Percentiles rank a stretch among this genome's conserved stretches.
phyloP scores from a whole-genome alignment of 2,329 filamentous ascomycete species.

The Trichoderma pleuroti region DNA sequence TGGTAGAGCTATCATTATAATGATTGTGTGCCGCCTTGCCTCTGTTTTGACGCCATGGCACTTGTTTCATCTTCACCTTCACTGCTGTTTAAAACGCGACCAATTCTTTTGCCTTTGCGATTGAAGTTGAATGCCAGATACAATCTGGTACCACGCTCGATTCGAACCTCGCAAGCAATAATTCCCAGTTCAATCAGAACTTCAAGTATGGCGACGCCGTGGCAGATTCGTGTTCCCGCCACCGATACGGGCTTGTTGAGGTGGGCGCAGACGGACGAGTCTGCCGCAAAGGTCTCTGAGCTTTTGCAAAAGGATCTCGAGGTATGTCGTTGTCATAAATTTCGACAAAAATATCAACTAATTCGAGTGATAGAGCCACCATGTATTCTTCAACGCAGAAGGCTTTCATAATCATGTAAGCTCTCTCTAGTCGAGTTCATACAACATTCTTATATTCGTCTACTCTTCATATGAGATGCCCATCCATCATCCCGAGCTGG shows the following conservation, averaged over 20 bases:
- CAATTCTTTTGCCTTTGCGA: neutral
- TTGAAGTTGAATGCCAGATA: neutral
- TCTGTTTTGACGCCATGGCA: neutral
- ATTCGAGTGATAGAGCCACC: slow-evolving; percentile 46
- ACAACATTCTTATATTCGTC: neutral
- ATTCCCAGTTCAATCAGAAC: neutral
- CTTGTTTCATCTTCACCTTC: neutral
- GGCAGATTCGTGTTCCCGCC: slow-evolving; percentile 45
- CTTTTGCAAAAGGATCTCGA: slow-evolving; percentile 74
- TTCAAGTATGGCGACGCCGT: slow-evolving; percentile 44
- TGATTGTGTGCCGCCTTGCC: neutral
- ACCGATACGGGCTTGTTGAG: slow-evolving; percentile 50
- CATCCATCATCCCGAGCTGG: neutral
- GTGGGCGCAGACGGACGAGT: slow-evolving; percentile 49
- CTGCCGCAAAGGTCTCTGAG: slow-evolving; percentile 60
- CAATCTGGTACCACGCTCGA: neutral
- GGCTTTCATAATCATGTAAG: slow-evolving; percentile 79
- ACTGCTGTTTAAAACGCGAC: neutral
- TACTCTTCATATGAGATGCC: neutral
- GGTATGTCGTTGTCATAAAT: slow-evolving; percentile 29
- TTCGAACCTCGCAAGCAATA: neutral
- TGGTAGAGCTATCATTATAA: neutral
- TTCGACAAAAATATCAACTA: neutral
- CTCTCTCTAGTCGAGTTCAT: neutral
- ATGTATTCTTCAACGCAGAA: slow-evolving; percentile 73